Evolutionary conservation across 2,329 filamentous ascomycete species (phyloP).

Genomic region (Gliomastix tumulicola): DNA sequence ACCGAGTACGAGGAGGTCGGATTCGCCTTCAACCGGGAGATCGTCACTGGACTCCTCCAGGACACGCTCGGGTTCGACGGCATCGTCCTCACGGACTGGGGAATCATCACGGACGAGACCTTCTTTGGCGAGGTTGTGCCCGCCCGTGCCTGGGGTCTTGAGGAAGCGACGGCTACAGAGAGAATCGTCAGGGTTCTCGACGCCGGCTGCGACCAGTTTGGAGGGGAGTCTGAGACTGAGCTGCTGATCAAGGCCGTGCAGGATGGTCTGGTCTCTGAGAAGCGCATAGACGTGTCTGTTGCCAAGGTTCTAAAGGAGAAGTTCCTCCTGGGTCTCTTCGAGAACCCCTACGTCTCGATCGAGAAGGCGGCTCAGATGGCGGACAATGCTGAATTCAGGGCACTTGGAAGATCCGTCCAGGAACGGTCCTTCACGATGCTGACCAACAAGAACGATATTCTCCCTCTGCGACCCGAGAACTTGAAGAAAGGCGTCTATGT

Average conservation of each 20-base stretch:
- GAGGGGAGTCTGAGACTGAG: conserved; percentile 39
- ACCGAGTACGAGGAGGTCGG: conserved; percentile 38
- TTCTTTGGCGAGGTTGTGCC: conserved; percentile 36
- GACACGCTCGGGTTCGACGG: conserved; percentile 40
- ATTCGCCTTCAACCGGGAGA: conserved; percentile 42
- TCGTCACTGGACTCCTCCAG: conserved; percentile 41
- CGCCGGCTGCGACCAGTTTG: conserved; percentile 45
- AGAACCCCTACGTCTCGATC: conserved; percentile 40
- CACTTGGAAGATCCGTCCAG: conserved; percentile 15
- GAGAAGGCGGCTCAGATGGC: conserved; percentile 30
- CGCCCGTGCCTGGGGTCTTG: conserved; percentile 42
- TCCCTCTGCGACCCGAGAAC: conserved; percentile 8
- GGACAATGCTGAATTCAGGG: conserved; percentile 33
- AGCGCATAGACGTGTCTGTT: conserved; percentile 36
- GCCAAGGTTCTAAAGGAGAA: conserved; percentile 39
- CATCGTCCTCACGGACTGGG: conserved; percentile 46
- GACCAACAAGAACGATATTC: conserved; percentile 11
- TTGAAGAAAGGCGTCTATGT: conserved; percentile 11
- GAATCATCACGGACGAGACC: conserved; percentile 36
- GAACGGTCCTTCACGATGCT: conserved; percentile 17
- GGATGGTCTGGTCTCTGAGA: conserved; percentile 29
- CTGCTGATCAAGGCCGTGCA: conserved; percentile 38
- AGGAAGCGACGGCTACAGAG: conserved; percentile 32
- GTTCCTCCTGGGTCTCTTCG: conserved; percentile 43
- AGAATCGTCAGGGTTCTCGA: conserved; percentile 34